These are phyloP conservation scores for Diaporthe helianthi DNA, from an alignment of 2,329 filamentous ascomycete species.

Conservation along the genomic window DNA sequence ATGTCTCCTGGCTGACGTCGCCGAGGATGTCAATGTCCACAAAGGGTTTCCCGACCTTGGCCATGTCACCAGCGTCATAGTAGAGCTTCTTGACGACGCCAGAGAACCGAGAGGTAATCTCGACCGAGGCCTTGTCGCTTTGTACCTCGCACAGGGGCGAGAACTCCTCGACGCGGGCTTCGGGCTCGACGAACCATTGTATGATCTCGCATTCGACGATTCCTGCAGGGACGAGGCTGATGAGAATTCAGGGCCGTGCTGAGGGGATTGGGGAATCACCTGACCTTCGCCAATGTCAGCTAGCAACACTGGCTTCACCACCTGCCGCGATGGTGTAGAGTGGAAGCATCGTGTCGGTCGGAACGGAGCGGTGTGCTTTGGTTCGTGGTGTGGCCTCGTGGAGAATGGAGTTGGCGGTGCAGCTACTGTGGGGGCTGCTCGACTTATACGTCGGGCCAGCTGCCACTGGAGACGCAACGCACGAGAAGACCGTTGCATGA, in stretches of 20 bases:
- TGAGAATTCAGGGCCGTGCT: neutral
- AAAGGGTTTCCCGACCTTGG: conserved; percentile 91
- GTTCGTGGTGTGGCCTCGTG: conserved; percentile 17
- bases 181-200: conserved; percentile 98
- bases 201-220: conserved; percentile 99
- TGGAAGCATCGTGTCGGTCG: conserved; percentile 54
- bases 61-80: conserved; percentile 96
- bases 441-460: conserved; percentile 50
- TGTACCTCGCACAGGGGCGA: conserved; percentile 98
- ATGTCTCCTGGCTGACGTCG: conserved; percentile 70
- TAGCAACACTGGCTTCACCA: conserved; percentile 80
- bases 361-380: conserved; percentile 8
- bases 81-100: conserved; percentile 96
- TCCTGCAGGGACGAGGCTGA: conserved; percentile 59
- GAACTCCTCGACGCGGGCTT: conserved; percentile 95
- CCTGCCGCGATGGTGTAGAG: conserved; percentile 55
- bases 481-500: conserved; percentile 60
- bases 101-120: conserved; percentile 95
- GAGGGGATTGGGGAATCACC: conserved; percentile 34
- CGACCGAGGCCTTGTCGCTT: conserved; percentile 88
- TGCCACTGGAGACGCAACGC: conserved; percentile 59
- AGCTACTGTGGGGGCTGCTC: conserved; percentile 38
- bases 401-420: neutral
- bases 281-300: conserved; percentile 87
- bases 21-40: conserved; percentile 94